Evolutionary conservation across 345 rosid species (phyloP).

Genomic region (Populus tremula): DNA sequence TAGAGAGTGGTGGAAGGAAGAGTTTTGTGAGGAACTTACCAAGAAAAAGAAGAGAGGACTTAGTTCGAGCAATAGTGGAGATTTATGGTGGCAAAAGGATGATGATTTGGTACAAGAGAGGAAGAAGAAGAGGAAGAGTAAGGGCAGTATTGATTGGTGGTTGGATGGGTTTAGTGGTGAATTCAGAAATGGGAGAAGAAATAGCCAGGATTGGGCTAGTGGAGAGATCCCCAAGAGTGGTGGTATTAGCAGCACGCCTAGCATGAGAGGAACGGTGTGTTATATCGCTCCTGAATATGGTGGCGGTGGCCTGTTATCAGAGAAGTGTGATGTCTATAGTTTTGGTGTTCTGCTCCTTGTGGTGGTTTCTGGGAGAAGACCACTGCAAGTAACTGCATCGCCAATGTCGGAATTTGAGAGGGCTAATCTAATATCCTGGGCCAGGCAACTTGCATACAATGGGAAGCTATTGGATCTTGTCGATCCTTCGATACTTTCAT

Average conservation of each 20-base stretch:
- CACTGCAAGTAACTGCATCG: conserved; percentile 70
- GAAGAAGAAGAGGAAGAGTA: conserved; percentile 48
- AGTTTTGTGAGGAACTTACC: conserved; percentile 68
- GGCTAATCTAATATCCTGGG: conserved; percentile 79
- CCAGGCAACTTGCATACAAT: conserved; percentile 62
- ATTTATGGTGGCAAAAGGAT: conserved; percentile 66
- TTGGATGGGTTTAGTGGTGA: conserved; percentile 54
- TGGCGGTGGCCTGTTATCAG: conserved; percentile 61
- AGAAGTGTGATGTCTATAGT: conserved; percentile 74
- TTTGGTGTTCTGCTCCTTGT: conserved; percentile 72
- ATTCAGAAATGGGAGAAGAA: conserved; percentile 37
- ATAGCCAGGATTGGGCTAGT: conserved; percentile 61
- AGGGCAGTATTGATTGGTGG: conserved; percentile 58
- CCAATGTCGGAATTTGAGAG: conserved; percentile 78
- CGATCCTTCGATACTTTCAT: conserved; percentile 56
- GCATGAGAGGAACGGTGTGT: conserved; percentile 86
- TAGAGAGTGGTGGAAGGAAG: conserved; percentile 87
- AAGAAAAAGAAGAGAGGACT: conserved; percentile 52
- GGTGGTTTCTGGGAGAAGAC: conserved; percentile 65
- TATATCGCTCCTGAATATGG: conserved; percentile 82
- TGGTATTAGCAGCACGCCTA: conserved; percentile 73
- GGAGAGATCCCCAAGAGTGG: conserved; percentile 72
- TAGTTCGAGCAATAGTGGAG: conserved; percentile 43
- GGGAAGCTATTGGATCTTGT: conserved; percentile 68
- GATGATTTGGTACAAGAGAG: conserved; percentile 38